Conservation (phyloP, 208 protist species). For the Leishmania mexicana region DNA sequence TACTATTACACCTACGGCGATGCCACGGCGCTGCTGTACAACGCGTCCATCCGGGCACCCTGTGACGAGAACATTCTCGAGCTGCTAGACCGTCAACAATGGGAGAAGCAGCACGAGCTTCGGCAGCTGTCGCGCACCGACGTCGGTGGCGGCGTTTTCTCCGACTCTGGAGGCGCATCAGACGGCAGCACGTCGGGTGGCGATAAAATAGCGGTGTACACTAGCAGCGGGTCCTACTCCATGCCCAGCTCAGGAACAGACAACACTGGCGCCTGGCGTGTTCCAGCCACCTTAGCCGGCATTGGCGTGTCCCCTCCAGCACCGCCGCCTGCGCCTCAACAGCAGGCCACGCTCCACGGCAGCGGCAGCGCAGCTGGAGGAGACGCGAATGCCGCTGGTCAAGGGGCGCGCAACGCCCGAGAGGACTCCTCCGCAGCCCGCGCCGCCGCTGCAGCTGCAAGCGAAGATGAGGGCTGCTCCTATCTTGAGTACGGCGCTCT, state of each 20-base stretch:
- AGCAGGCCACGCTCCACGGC: not conserved
- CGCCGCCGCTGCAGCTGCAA: not conserved
- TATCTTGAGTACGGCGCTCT: constrained; percentile 35
- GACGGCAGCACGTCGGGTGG: not conserved
- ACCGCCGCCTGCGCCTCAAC: not conserved
- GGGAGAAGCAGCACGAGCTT: constrained; percentile 5
- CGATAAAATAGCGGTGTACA: not conserved
- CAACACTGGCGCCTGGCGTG: not conserved
- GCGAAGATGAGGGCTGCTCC: constrained; percentile 34
- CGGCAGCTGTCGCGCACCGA: not conserved
- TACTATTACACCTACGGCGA: constrained; percentile 72
- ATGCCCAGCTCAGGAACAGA: not conserved
- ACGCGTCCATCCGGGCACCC: constrained; percentile 46
- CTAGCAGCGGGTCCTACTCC: not conserved
- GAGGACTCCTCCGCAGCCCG: not conserved
- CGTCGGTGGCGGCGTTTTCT: not conserved
- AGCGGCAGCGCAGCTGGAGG: not conserved
- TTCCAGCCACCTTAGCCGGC: not conserved
- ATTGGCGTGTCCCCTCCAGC: constrained; percentile 5
- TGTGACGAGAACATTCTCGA: constrained; percentile 48
- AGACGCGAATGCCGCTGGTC: not conserved
- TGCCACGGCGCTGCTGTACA: constrained; percentile 54
- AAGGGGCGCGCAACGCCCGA: not conserved
- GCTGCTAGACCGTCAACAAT: constrained; percentile 27
- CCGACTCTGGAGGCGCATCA: not conserved